phyloP scores from a whole-genome alignment of 2,329 filamentous ascomycete genomes.

The Botrytis fabae region DNA sequence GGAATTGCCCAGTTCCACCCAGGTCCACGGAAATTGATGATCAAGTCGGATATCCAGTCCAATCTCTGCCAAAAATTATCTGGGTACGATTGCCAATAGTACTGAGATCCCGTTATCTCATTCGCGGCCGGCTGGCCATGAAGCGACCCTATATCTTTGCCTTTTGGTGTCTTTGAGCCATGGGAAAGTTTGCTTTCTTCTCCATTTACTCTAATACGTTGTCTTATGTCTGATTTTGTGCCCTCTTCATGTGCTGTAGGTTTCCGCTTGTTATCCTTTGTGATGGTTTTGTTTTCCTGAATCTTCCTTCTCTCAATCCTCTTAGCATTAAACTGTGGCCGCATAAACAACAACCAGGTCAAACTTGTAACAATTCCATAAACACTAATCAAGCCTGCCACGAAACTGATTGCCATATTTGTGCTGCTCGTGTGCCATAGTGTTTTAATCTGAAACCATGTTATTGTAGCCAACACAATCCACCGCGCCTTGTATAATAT shows the following conservation, averaged over 20 bases:
- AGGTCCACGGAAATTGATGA: conserved; percentile 54
- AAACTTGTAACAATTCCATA: conserved; percentile 54
- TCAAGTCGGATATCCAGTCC: conserved; percentile 57
- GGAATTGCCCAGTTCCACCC: conserved; percentile 61
- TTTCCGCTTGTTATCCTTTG: neutral
- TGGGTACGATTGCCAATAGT: conserved; percentile 63
- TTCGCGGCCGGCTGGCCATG: neutral
- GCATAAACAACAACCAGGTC: conserved; percentile 54
- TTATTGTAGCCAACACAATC: conserved; percentile 49
- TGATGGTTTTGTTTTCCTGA: neutral
- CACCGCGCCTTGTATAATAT: conserved; percentile 54
- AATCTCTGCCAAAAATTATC: conserved; percentile 52
- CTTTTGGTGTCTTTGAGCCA: neutral
- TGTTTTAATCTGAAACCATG: conserved; percentile 48
- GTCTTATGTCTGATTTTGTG: neutral
- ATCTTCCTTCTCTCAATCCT: conserved; percentile 43
- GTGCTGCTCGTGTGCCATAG: conserved; percentile 49
- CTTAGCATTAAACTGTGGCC: conserved; percentile 57
- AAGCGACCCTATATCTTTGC: neutral
- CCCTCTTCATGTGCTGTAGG: neutral
- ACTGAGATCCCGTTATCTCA: conserved; percentile 44
- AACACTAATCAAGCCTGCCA: conserved; percentile 49
- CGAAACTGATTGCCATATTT: conserved; percentile 54
- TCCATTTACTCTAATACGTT: conserved; percentile 28
- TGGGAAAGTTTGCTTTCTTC: neutral